Evolutionary conservation across 208 protist genomes (phyloP).

Genomic region (Trypanosomatidae sp.): DNA sequence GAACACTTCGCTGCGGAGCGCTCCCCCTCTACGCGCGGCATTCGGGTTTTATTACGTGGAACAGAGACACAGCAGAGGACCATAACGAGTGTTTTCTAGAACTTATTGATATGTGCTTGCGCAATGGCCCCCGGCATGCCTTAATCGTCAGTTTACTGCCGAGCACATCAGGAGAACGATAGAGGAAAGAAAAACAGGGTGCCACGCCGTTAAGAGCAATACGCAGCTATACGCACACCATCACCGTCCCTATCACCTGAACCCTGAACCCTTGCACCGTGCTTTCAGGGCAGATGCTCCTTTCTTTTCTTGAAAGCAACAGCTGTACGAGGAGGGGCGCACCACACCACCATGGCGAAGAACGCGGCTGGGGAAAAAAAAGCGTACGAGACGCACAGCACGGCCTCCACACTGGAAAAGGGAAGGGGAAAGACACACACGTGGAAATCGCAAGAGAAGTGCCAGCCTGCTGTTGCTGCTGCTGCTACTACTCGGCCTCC

Average conservation of each 20-base stretch:
- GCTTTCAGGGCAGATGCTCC: neutral
- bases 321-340: neutral
- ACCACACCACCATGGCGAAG: neutral
- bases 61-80: neutral
- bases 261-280: neutral
- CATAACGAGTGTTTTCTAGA: neutral
- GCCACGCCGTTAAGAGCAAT: neutral
- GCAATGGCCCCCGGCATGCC: neutral
- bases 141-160: slow-evolving; percentile 6
- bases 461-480: no score
- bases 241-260: neutral
- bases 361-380: neutral
- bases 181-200: neutral
- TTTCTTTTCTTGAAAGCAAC: neutral
- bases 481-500: slow-evolving; percentile 4
- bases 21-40: neutral
- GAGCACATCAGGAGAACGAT: neutral
- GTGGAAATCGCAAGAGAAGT: neutral
- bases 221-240: neutral
- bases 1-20: neutral
- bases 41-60: neutral
- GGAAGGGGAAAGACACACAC: neutral
- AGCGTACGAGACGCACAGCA: neutral
- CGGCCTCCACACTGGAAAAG: neutral
- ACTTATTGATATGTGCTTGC: neutral